phyloP scores from a whole-genome alignment of 1,139 yeast species.

The Saccharomyces hybrid region DNA sequence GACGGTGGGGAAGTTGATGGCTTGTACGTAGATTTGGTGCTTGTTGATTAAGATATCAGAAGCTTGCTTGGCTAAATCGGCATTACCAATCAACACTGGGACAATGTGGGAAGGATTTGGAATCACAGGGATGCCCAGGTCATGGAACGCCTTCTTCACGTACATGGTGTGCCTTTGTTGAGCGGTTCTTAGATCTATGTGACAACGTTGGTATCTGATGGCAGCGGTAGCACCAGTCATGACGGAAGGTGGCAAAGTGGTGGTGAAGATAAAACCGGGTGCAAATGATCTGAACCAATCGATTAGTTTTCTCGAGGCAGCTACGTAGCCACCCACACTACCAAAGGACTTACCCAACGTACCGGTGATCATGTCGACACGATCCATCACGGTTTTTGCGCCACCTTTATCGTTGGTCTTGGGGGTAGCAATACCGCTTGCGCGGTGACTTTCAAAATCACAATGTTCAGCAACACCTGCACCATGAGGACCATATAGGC shows the following conservation, averaged over 20 bases:
- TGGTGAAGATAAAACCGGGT: conserved; percentile 95
- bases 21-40: conserved; percentile 89
- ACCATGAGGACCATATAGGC: conserved; percentile 98
- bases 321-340: conserved; percentile 94
- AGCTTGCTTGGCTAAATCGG: conserved; percentile 84
- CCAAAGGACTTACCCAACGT: conserved; percentile 97
- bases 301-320: conserved; percentile 73
- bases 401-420: conserved; percentile 4
- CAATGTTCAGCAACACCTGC: conserved; percentile 98
- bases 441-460: conserved; percentile 74
- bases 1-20: conserved; percentile 96
- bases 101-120: conserved; percentile 97
- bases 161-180: conserved; percentile 84
- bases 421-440: conserved; percentile 55
- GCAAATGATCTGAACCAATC: conserved; percentile 97
- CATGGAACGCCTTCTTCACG: conserved; percentile 63
- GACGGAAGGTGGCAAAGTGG: conserved; percentile 92
- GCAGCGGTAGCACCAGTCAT: conserved; percentile 94
- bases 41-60: conserved; percentile 80
- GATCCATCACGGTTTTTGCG: conserved; percentile 61
- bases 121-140: conserved; percentile 83
- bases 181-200: conserved; percentile 66
- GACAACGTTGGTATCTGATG: conserved; percentile 73
- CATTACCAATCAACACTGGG: conserved; percentile 90
- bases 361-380: conserved; percentile 94